Conservation (phyloP, 2,329 filamentous ascomycete genomes). For the Phyllosticta capitalensis region DNA sequence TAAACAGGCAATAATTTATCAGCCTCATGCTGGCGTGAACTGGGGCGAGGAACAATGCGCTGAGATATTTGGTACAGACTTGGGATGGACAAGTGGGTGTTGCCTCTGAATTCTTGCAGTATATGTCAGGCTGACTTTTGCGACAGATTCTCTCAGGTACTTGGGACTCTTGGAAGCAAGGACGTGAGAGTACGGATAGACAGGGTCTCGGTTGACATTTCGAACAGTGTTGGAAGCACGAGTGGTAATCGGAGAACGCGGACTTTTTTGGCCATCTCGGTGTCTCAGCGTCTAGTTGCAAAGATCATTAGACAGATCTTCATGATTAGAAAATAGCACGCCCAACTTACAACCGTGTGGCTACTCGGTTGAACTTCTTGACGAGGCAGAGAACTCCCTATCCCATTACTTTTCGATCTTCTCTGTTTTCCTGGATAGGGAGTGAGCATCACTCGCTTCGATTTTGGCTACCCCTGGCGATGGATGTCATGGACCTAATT, state of each 20-base stretch:
- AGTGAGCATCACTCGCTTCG: not conserved
- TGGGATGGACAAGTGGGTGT: constrained; percentile 50
- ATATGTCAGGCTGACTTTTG: no score
- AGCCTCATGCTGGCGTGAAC: constrained; percentile 46
- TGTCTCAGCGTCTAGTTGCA: not conserved
- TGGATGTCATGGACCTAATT: not conserved
- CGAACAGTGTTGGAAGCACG: not conserved
- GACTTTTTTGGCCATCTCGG: not conserved
- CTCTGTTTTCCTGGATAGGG: not conserved
- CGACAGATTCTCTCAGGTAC: not conserved
- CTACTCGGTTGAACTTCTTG: not conserved
- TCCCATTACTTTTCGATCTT: not conserved
- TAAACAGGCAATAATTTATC: constrained; percentile 57
- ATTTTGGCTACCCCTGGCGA: not conserved
- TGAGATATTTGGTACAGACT: constrained; percentile 57
- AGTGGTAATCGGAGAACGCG: not conserved
- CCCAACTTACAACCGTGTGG: not conserved
- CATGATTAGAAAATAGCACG: not conserved
- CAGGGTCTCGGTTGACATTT: no score
- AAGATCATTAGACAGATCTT: not conserved
- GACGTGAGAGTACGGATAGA: not conserved
- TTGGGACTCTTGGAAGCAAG: not conserved
- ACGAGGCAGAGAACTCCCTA: not conserved
- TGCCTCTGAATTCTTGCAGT: no score
- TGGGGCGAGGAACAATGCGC: constrained; percentile 54